Base-by-base conservation (phyloP, 2,329 filamentous ascomycete genomes). In the Thelonectria discophora region DNA sequence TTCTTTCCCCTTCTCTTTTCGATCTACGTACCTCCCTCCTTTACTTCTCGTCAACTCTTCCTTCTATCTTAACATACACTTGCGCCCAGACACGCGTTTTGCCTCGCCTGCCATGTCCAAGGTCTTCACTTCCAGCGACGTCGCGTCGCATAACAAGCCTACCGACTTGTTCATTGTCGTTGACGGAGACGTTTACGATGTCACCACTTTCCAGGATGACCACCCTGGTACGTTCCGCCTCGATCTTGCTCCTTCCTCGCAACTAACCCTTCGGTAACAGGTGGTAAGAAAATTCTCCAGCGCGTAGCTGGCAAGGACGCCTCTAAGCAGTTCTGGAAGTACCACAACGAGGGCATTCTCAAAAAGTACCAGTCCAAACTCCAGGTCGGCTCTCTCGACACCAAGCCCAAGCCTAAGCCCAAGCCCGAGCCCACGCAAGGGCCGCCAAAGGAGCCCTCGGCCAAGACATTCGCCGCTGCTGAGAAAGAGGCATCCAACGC, bases 131-230 rank as follows among this genome's bases (percentile, higher is more conserved):
- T 84, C 88, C 68, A 86, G 86, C 81, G 94, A 97, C 76, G 94
- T 99, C 65, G 89, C 94, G 75, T 88, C 91, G 80, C 94, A 98
- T 80, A 97, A 93, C 84, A 97, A 94, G 81, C 79, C 89, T 47
- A 88, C 93, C 74, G 90, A 89, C 75, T 84, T 97, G 64, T 98
- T 89, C 87, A 92, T 98, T 74, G 87, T 96, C 67, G 88, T 98
- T 69, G 94, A 98, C 69, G 91, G 94, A 72, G 94, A 98, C 78
- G 94, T 98, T 69, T 98, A 97, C 79, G 94, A 99, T 75, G 77
- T 98, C 72, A 97, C 93, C 71, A 93, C 89, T 74, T 94, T 94
- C 77, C 90, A 92, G 76, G 89, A 94, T 63, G 90, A 94, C 68
- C 91, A 94, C 77, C 92, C 91, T 76, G 93, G 92, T 86, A 82